Evolutionary conservation across 2,329 filamentous ascomycete species (phyloP).

Genomic region (Parasarocladium wereldwijsianum): DNA sequence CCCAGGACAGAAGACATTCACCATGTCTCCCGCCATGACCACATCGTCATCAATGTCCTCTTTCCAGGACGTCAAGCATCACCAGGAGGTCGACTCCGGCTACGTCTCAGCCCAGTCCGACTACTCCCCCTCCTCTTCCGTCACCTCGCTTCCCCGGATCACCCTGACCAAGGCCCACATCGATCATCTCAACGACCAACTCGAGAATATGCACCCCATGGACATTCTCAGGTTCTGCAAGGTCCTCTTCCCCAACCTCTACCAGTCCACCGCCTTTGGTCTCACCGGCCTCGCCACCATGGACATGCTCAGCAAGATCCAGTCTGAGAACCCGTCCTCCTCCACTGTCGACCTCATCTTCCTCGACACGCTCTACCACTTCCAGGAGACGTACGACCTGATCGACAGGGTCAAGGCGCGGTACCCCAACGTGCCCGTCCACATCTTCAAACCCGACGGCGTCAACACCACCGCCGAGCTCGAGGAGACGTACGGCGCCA

Average conservation of each 20-base stretch:
- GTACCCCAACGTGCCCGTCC: slow-evolving; percentile 68
- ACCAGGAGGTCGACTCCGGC: slow-evolving; percentile 56
- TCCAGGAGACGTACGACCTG: slow-evolving; percentile 55
- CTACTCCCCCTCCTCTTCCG: slow-evolving; percentile 20
- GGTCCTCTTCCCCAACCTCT: slow-evolving; percentile 77
- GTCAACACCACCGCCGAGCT: slow-evolving; percentile 63
- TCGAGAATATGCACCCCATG: slow-evolving; percentile 77
- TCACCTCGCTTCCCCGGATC: slow-evolving; percentile 49
- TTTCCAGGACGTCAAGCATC: slow-evolving; percentile 24
- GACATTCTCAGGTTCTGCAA: slow-evolving; percentile 90
- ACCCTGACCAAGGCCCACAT: slow-evolving; percentile 80
- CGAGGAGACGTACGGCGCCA: slow-evolving; percentile 64
- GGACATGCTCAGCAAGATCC: slow-evolving; percentile 71
- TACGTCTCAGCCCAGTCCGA: slow-evolving; percentile 50
- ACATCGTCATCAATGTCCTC: slow-evolving; percentile 24
- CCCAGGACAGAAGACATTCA: slow-evolving; percentile 14
- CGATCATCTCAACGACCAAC: slow-evolving; percentile 76
- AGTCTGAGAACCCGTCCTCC: slow-evolving; percentile 44
- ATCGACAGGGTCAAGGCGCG: slow-evolving; percentile 58
- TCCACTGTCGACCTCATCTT: slow-evolving; percentile 57
- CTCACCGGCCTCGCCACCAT: slow-evolving; percentile 68
- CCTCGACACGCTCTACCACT: slow-evolving; percentile 74
- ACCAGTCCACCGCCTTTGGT: slow-evolving; percentile 73
- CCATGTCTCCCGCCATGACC: slow-evolving; percentile 19
- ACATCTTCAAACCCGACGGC: slow-evolving; percentile 79